Percentiles rank a stretch among this genome's conserved stretches.
These are phyloP conservation scores for Cardamine resedifolia DNA, from an alignment of 345 rosid genomes.

Conservation along the genomic window DNA sequence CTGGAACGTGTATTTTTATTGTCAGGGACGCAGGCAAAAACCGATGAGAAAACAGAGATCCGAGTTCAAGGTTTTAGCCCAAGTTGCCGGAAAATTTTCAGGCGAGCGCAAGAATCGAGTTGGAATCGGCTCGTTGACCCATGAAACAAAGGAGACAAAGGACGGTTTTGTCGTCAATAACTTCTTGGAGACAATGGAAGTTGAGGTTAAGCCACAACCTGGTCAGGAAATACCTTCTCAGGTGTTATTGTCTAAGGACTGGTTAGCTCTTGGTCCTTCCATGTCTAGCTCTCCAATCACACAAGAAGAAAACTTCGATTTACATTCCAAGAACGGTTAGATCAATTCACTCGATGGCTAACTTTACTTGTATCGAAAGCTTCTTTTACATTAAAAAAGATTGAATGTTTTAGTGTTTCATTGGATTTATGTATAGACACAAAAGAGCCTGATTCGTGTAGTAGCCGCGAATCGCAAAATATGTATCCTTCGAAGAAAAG, in stretches of 20 bases:
- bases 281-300: conserved; percentile 20
- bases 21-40: conserved; percentile 22
- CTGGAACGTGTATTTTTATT: background rate
- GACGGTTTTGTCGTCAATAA: conserved; percentile 4
- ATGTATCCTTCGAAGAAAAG: conserved; percentile 43
- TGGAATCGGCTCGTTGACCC: background rate
- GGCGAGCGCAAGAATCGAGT: background rate
- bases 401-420: background rate
- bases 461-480: conserved; percentile 39
- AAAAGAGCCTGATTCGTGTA: conserved; percentile 18
- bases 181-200: conserved; percentile 35
- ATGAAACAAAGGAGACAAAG: conserved; percentile 3
- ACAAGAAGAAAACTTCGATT: conserved; percentile 27
- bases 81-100: background rate
- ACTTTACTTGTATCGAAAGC: background rate
- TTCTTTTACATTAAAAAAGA: background rate
- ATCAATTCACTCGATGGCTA: conserved; percentile 9
- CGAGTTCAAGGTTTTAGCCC: conserved; percentile 12
- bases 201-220: conserved; percentile 20
- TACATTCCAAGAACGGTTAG: conserved; percentile 30
- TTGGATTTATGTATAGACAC: conserved; percentile 36
- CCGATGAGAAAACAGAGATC: background rate
- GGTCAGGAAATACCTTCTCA: conserved; percentile 25
- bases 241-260: conserved; percentile 30
- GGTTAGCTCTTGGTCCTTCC: conserved; percentile 37